These are phyloP conservation scores for Melampsora abietis-canadensis DNA, from an alignment of 1,284 basidiomycete genomes.

Conservation along the genomic window DNA sequence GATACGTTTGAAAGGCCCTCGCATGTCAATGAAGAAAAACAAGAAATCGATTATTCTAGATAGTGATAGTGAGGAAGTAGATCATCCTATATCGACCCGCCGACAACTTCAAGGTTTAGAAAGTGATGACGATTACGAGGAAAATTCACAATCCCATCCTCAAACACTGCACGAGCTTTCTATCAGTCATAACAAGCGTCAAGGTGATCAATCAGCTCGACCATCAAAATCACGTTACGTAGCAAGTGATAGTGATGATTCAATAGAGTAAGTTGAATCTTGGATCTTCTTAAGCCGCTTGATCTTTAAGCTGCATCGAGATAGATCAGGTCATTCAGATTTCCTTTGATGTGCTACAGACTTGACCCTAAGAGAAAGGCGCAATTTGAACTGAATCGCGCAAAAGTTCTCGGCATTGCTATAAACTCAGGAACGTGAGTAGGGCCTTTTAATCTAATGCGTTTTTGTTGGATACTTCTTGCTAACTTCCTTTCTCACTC, in stretches of 20 bases:
- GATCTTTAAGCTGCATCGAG: too few relatives aligned
- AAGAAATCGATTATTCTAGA: not conserved
- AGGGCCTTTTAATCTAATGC: not conserved
- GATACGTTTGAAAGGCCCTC: not conserved
- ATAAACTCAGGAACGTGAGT: not conserved
- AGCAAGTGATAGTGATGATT: slow-evolving; percentile 34
- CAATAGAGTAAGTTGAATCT: slow-evolving; percentile 20
- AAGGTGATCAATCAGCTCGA: not conserved
- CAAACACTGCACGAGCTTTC: not conserved
- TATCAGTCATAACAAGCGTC: slow-evolving; percentile 22
- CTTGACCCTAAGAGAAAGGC: slow-evolving; percentile 14
- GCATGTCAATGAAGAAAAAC: not conserved
- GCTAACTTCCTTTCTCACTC: not conserved
- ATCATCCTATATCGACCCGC: not conserved
- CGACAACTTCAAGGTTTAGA: slow-evolving; percentile 11
- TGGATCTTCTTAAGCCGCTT: not conserved
- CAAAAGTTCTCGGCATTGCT: slow-evolving; percentile 3
- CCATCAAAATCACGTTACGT: slow-evolving; percentile 7
- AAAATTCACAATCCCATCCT: not conserved
- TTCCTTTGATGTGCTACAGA: not conserved
- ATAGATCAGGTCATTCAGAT: not conserved
- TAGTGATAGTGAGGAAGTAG: not conserved
- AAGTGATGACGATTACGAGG: slow-evolving; percentile 12
- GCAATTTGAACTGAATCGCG: slow-evolving; percentile 22
- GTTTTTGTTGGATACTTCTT: not conserved